Evolutionary conservation across 2,329 filamentous ascomycete species (phyloP), one percentile per base, ranked within the genome.

Genomic region (Ceratocystis alfenasii): DNA sequence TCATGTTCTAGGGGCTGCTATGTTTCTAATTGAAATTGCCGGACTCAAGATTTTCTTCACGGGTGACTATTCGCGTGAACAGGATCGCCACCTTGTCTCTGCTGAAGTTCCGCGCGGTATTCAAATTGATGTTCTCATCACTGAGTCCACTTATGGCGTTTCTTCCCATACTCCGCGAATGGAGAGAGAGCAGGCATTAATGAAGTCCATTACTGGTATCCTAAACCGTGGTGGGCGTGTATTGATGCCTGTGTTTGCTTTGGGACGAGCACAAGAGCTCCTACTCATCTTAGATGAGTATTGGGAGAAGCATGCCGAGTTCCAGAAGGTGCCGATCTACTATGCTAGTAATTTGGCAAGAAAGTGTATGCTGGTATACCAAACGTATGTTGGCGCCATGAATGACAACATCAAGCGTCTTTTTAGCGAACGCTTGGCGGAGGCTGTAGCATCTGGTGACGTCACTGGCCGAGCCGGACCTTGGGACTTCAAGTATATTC

Each of bases 301-400:
- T 76, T 99, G 94, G 94, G 84, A 83, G 69, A 89, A 91, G 66
- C 93, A 99, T 72, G 78, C 85, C 0, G 92, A 96, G 71, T 90
- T 87, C 70, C 92, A 96, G 70, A 91, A 89, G 70, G 87, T 89
- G 45, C 94, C 94, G 4, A 97, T 99, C 69, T 99, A 97, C 78
- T 99, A 97, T 75, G 95, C 95, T 65, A 94, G 90, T 71, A 96
- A 95, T 72, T 83, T 97, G 53, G 94, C 94, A 0, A 82, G 93
- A 69, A 94, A 96, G 76, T 99, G 94, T 77, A 99, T 99, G 94
- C 84, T 96, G 36, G 91, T 97, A 2, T 99, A 99, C 74, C 94
- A 97, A 74, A 99, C 94, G 1, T 99, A 97, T 72, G 90, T 97
- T 62, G 90, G 92, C 62, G 91, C 92, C 65, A 99, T 99, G 94